Base-by-base conservation (phyloP, 23 red algal species). In the Gracilaria vermiculophylla region DNA sequence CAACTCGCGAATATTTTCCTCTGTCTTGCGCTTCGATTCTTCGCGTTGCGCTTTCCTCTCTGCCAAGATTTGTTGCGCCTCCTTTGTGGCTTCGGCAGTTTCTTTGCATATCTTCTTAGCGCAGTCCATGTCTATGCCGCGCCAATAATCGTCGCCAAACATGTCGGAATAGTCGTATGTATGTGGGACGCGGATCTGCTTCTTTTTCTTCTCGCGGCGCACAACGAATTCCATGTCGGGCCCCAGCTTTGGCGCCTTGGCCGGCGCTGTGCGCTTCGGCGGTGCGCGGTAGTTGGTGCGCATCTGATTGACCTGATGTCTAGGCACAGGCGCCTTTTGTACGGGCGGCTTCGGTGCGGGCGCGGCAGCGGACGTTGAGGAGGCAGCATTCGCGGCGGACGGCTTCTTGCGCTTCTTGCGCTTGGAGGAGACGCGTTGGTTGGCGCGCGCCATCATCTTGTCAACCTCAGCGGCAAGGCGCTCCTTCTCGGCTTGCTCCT, bases 191-290 rank as follows among this genome's bases (percentile, higher is more conserved):
- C 54, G 66, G 55, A 88, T 76, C 69, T 76, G 40, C 72, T 88
- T 88, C 57, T 62, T 76, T 56, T 76, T 73, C 25, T 60, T 52
- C 45, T 79, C 76, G 49, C 58, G 43, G 11, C 84, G 37, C 3
- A 77, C 84, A 19, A 88, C 84, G 40, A 77, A 88, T 70, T 88
- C 69, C 84, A 88, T 88, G 37, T 47, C 25, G 39, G 67, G 67
- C 32, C 36, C 42, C 16, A 73, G 67, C 42, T 73, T 73, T 25
- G 58, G 58, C 58, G 29, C 58, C 29, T 35, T 73, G 17, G 12
- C 39, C 10, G 67, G 67, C 2, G 12, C 67, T 1, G 67, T 28
- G 37, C 67, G 67, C 42, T 73, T 73, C 40, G 67, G 67, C 21
- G 67, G 67, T 1, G 67, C 67, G 20, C 21, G 17, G 40, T 73